A percentile compares a stretch with the other conserved stretches of the same genome.
phyloP scores from a whole-genome alignment of 2,329 filamentous ascomycete species.

The Ustilaginoidea virens region DNA sequence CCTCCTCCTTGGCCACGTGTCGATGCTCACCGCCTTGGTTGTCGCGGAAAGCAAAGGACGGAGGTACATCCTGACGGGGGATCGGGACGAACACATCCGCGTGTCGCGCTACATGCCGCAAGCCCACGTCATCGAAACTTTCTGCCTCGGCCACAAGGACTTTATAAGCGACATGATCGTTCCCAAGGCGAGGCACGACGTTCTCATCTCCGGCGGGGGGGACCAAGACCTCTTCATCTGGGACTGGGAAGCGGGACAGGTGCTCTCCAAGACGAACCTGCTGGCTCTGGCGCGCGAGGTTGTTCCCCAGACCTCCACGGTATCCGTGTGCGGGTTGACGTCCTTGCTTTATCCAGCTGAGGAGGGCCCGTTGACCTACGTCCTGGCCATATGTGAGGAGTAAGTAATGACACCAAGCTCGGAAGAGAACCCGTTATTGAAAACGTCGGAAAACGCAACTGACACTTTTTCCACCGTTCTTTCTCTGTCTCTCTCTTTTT shows the following conservation, averaged over 20 bases:
- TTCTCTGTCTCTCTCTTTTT: not conserved
- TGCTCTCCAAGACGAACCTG: slow-evolving; percentile 40
- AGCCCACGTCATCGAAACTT: slow-evolving; percentile 74
- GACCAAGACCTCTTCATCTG: slow-evolving; percentile 67
- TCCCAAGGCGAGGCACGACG: slow-evolving; percentile 34
- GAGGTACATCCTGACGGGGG: slow-evolving; percentile 38
- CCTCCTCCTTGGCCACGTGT: slow-evolving; percentile 82
- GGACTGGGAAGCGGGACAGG: slow-evolving; percentile 52
- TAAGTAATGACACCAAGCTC: slow-evolving; percentile 19
- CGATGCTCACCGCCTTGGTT: slow-evolving; percentile 69
- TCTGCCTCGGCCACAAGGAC: slow-evolving; percentile 74
- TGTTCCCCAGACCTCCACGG: slow-evolving; percentile 19
- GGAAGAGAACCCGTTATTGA: too few species aligned
- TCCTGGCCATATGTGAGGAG: slow-evolving; percentile 44
- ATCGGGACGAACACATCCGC: slow-evolving; percentile 63
- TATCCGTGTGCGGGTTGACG: slow-evolving; percentile 31
- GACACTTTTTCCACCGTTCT: not conserved
- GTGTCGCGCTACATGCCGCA: slow-evolving; percentile 71
- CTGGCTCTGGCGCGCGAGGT: slow-evolving; percentile 25
- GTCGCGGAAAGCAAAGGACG: slow-evolving; percentile 28
- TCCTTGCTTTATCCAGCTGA: slow-evolving; percentile 17
- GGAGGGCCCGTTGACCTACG: slow-evolving; percentile 13
- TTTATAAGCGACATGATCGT: slow-evolving; percentile 70
- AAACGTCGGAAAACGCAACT: too few species aligned
- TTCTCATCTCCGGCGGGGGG: slow-evolving; percentile 75